phyloP scores from a whole-genome alignment of 202 grass and related monocot species.

The Dendrocalamus latiflorus region DNA sequence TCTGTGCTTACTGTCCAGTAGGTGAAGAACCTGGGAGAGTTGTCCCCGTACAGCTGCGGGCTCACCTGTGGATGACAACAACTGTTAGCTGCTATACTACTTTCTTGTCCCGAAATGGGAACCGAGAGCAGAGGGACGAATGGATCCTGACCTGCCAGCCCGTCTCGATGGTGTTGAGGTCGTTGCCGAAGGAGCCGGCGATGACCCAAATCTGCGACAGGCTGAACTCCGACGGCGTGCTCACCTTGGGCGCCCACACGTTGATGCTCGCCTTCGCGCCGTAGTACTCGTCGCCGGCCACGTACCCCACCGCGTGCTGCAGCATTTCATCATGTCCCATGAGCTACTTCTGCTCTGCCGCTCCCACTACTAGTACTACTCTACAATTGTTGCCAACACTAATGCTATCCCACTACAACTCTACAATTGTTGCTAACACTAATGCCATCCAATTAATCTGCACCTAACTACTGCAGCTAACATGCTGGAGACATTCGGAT shows the following conservation, averaged over 20 bases:
- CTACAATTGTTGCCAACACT: neutral
- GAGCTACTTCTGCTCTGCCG: neutral
- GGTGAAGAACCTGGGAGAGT: slow-evolving; percentile 76
- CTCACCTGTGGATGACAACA: slow-evolving; percentile 49
- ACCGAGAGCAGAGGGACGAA: neutral
- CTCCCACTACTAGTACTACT: neutral
- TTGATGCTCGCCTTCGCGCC: slow-evolving; percentile 86
- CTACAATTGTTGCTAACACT: neutral
- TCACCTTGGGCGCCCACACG: slow-evolving; percentile 74
- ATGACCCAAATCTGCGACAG: slow-evolving; percentile 92
- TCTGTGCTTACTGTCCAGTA: slow-evolving; percentile 66
- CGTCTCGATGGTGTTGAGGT: slow-evolving; percentile 89
- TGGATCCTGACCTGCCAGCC: slow-evolving; percentile 64
- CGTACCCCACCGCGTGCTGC: slow-evolving; percentile 87
- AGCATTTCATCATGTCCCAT: neutral
- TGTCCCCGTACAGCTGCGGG: slow-evolving; percentile 83
- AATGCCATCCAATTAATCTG: neutral
- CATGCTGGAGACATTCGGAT: neutral
- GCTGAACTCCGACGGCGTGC: slow-evolving; percentile 71
- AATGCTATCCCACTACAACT: neutral
- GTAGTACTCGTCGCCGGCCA: slow-evolving; percentile 77
- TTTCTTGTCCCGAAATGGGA: neutral
- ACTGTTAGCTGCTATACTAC: neutral
- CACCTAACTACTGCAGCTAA: neutral
- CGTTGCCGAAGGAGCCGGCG: slow-evolving; percentile 73